phyloP scores from a whole-genome alignment of 106 monocot species.

The Allium sativum region DNA sequence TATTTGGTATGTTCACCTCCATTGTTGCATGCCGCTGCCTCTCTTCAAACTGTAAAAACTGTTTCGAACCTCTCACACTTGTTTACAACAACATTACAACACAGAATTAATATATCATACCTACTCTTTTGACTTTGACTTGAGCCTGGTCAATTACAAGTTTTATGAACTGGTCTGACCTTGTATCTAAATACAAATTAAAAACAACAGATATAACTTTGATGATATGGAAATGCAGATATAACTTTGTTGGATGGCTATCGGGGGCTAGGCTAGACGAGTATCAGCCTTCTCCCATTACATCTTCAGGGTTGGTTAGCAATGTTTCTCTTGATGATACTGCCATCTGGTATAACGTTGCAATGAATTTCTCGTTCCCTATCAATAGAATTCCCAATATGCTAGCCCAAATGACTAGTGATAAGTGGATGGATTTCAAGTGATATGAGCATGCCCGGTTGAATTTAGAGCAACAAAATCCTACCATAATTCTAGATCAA shows the following conservation, averaged over 20 bases:
- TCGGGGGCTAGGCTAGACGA: slow-evolving; percentile 88
- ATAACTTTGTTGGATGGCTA: slow-evolving; percentile 53
- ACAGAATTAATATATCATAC: too few relatives aligned
- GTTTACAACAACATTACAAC: too few relatives aligned
- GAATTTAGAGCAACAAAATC: slow-evolving; percentile 25
- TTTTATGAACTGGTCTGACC: too few relatives aligned
- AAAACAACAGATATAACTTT: too few relatives aligned
- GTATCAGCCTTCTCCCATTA: slow-evolving; percentile 34
- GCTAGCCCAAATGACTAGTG: slow-evolving; percentile 17
- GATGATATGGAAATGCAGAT: slow-evolving; percentile 8
- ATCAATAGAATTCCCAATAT: slow-evolving; percentile 42
- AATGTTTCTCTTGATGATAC: slow-evolving; percentile 5
- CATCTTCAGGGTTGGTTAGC: slow-evolving; percentile 6
- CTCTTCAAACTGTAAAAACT: too few relatives aligned
- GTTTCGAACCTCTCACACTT: too few relatives aligned
- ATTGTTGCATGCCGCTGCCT: too few relatives aligned
- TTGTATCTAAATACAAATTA: too few relatives aligned
- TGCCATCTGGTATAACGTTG: slow-evolving; percentile 13
- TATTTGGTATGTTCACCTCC: too few relatives aligned
- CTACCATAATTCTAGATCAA: slow-evolving; percentile 30
- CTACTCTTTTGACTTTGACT: too few relatives aligned
- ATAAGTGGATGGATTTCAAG: slow-evolving; percentile 49
- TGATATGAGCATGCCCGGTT: slow-evolving; percentile 41
- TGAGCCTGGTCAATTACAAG: too few relatives aligned
- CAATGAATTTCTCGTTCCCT: slow-evolving; percentile 56